A percentile compares a stretch with the other conserved stretches of the same genome.
These are phyloP conservation scores for Staphylotrichum longicolle DNA, from an alignment of 495 filamentous ascomycete genomes.

Conservation along the genomic window DNA sequence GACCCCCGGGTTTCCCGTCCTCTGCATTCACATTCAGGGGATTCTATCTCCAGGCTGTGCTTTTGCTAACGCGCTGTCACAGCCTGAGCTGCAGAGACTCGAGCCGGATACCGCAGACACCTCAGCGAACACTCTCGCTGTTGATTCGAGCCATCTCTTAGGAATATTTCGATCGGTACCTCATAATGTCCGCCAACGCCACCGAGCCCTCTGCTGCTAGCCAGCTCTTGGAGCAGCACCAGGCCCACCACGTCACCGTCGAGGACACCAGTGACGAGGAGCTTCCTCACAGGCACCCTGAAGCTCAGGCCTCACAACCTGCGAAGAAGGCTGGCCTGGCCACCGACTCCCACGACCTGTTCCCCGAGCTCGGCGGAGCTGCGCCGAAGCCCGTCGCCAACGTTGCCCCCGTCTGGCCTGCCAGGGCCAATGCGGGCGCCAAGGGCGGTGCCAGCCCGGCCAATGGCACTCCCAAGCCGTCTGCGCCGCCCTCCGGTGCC, in stretches of 20 bases:
- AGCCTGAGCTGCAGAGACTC: neutral
- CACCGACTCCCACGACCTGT: slow-evolving; percentile 81
- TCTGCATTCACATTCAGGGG: too few species aligned
- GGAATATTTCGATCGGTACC: neutral
- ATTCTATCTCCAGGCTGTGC: too few species aligned
- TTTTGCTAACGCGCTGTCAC: too few species aligned
- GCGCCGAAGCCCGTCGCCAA: slow-evolving; percentile 57
- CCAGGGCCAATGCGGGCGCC: slow-evolving; percentile 49
- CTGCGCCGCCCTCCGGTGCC: slow-evolving; percentile 57
- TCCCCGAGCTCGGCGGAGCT: slow-evolving; percentile 79
- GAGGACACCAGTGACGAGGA: slow-evolving; percentile 82
- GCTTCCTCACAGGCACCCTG: slow-evolving; percentile 48
- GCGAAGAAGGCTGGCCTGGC: slow-evolving; percentile 56
- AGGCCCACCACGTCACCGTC: slow-evolving; percentile 64
- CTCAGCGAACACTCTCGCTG: neutral
- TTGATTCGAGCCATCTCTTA: neutral
- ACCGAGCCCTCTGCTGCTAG: slow-evolving; percentile 61
- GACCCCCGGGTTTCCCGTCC: too few species aligned
- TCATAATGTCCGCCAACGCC: slow-evolving; percentile 34
- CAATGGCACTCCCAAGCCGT: slow-evolving; percentile 53
- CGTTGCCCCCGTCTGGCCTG: slow-evolving; percentile 60
- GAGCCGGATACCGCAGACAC: neutral
- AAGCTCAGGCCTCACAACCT: slow-evolving; percentile 43
- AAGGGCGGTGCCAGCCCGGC: slow-evolving; percentile 59
- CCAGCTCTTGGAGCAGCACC: slow-evolving; percentile 75